Evolutionary conservation across 805 yeast species (phyloP).

Genomic region (Candida cerambycidarum): DNA sequence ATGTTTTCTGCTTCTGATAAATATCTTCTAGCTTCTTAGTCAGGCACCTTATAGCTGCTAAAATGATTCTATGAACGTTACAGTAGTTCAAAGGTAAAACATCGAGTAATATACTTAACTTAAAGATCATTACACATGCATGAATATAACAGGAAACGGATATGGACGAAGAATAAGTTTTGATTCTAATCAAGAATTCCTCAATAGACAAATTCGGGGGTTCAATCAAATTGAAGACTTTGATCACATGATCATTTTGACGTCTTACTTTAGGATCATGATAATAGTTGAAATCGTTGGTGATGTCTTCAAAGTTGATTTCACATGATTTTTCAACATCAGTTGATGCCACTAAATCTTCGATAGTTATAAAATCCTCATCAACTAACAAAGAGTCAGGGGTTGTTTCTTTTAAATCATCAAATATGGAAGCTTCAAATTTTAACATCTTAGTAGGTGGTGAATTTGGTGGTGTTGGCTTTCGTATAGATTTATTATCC

Average conservation of each 20-base stretch:
- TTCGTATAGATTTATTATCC: background rate
- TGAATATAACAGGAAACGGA: conserved; percentile 41
- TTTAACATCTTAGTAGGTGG: conserved; percentile 20
- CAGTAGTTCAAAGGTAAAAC: conserved; percentile 29
- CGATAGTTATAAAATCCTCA: conserved; percentile 12
- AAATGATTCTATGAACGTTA: conserved; percentile 39
- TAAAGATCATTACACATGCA: conserved; percentile 38
- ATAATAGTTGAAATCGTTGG: conserved; percentile 13
- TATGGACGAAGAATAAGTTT: conserved; percentile 39
- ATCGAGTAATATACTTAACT: conserved; percentile 32
- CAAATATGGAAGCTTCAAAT: background rate
- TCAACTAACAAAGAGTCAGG: conserved; percentile 17
- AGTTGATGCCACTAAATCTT: conserved; percentile 12
- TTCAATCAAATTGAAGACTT: conserved; percentile 32
- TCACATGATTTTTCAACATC: conserved; percentile 9
- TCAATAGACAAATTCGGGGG: conserved; percentile 35
- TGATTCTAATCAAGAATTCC: conserved; percentile 36
- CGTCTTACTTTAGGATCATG: conserved; percentile 10
- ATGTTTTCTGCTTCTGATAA: conserved; percentile 40
- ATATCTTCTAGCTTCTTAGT: conserved; percentile 43
- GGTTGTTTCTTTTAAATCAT: conserved; percentile 18
- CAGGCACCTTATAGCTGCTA: conserved; percentile 43
- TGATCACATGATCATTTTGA: conserved; percentile 31
- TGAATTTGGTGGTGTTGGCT: conserved; percentile 19
- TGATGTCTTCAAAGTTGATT: conserved; percentile 15